Conservation (phyloP, 768 basidiomycete species). For the Boletellus emodensis region DNA sequence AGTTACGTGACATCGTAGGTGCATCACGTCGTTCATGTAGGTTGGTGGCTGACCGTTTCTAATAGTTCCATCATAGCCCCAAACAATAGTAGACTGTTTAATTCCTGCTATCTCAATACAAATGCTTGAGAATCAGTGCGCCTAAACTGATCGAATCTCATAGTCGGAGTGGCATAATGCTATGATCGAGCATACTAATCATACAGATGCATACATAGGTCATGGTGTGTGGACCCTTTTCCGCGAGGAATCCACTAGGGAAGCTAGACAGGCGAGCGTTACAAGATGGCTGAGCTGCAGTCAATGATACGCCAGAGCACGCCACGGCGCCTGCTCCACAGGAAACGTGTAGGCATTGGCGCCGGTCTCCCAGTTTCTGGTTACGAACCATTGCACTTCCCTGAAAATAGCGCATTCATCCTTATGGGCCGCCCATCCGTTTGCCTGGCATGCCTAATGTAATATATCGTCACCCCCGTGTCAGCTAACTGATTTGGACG, state of each 20-base stretch:
- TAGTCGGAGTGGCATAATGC: not conserved
- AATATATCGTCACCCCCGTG: conserved; percentile 1
- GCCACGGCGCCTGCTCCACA: conserved; percentile 12
- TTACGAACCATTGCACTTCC: conserved; percentile 30
- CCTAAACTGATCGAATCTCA: conserved; percentile 1
- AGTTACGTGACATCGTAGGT: conserved; percentile 80
- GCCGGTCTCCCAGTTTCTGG: conserved; percentile 26
- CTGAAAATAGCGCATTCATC: conserved; percentile 21
- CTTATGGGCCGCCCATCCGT: conserved; percentile 22
- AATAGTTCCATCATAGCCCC: conserved; percentile 30
- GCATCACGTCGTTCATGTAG: not conserved
- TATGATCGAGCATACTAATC: conserved; percentile 1
- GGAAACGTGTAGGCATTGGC: conserved; percentile 18
- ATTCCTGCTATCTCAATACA: conserved; percentile 8
- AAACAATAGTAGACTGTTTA: conserved; percentile 19
- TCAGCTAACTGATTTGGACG: not conserved
- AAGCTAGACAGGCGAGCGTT: not conserved
- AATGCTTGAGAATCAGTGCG: not conserved
- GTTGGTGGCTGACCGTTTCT: conserved; percentile 3
- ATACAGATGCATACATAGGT: not conserved
- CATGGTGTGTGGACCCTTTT: not conserved
- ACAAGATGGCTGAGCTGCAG: not conserved
- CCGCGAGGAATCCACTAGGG: not conserved
- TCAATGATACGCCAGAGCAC: conserved; percentile 9
- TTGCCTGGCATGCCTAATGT: conserved; percentile 20